These are phyloP conservation scores for Lactarius hatsudake DNA, from an alignment of 768 basidiomycete species.

Conservation along the genomic window DNA sequence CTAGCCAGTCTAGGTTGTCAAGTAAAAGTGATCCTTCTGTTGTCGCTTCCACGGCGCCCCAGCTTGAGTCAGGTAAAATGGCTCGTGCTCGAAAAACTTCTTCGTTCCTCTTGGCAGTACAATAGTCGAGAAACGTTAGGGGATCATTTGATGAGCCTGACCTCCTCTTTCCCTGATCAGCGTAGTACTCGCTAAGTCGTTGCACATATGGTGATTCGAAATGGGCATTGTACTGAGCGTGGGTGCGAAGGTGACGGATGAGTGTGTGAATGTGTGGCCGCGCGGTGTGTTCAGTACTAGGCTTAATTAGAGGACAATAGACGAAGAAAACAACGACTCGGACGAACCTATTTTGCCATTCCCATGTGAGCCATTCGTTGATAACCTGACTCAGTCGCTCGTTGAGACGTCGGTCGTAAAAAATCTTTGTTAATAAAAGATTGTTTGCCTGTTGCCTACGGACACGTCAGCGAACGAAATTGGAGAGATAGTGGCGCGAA, in stretches of 20 bases:
- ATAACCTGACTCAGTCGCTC: neutral
- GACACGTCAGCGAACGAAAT: neutral
- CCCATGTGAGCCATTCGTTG: constrained; percentile 25
- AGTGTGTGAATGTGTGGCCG: constrained; percentile 48
- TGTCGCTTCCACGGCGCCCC: constrained; percentile 48
- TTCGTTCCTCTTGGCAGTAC: constrained; percentile 46
- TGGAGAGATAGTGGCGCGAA: neutral
- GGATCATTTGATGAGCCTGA: constrained; percentile 44
- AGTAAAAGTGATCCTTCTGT: constrained; percentile 54
- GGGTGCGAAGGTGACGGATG: constrained; percentile 53
- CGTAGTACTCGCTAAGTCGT: constrained; percentile 52
- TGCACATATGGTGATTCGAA: constrained; percentile 59
- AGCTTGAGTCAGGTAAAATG: constrained; percentile 50
- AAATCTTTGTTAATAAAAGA: constrained; percentile 13
- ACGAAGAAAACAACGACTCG: neutral
- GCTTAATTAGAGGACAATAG: neutral
- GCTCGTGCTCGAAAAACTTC: constrained; percentile 55
- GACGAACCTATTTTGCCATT: constrained; percentile 25
- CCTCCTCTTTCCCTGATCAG: constrained; percentile 44
- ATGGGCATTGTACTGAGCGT: constrained; percentile 51
- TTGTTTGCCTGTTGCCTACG: constrained; percentile 20
- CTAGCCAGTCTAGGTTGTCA: constrained; percentile 44
- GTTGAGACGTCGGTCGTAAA: constrained; percentile 10
- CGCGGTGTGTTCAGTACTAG: constrained; percentile 39
- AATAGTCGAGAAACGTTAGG: constrained; percentile 51